phyloP scores from a whole-genome alignment of 495 filamentous ascomycete species.

The Apodospora peruviana region DNA sequence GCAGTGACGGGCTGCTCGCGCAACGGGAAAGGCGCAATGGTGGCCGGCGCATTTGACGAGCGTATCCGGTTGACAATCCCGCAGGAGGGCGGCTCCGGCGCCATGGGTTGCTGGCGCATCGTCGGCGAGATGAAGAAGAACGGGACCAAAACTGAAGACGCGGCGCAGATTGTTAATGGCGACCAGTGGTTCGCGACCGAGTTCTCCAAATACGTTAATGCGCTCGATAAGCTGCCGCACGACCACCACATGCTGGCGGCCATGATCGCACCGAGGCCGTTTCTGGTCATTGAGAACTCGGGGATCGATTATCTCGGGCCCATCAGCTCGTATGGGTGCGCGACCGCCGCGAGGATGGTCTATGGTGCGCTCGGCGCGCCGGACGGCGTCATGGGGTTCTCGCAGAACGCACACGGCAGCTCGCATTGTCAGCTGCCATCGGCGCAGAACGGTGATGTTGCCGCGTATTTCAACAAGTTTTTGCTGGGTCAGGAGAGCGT shows the following conservation, averaged over 20 bases:
- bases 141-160: conserved; percentile 41
- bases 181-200: conserved; percentile 39
- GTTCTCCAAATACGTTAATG: neutral
- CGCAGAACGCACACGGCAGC: neutral
- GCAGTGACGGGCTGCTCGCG: conserved; percentile 49
- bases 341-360: neutral
- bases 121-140: conserved; percentile 18
- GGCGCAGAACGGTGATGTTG: neutral
- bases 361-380: neutral
- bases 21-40: conserved; percentile 49
- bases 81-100: conserved; percentile 46
- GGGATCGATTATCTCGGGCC: neutral
- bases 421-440: neutral
- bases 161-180: conserved; percentile 42
- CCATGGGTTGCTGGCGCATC: conserved; percentile 43
- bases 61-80: conserved; percentile 47
- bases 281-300: neutral
- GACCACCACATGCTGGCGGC: neutral
- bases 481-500: neutral
- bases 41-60: conserved; percentile 43
- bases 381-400: neutral
- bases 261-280: neutral
- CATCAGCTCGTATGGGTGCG: neutral
- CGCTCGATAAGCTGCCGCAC: neutral
- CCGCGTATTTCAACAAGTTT: neutral